phyloP scores from a whole-genome alignment of 176 grass and related monocot species.

The Sorghum bicolor region DNA sequence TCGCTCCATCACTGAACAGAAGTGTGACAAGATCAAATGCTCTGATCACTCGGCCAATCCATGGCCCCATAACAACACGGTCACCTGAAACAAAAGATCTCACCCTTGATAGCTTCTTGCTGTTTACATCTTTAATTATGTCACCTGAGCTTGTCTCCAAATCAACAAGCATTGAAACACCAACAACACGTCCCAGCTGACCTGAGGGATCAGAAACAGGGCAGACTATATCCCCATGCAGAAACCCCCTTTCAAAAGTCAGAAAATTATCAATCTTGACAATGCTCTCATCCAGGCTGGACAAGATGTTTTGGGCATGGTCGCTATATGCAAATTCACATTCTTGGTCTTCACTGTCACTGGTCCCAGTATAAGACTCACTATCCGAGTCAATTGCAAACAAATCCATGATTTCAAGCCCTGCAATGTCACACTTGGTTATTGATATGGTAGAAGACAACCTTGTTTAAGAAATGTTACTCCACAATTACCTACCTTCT shows the following conservation, averaged over 20 bases:
- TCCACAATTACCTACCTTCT: constrained; percentile 18
- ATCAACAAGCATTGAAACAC: constrained; percentile 72
- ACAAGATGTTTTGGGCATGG: constrained; percentile 69
- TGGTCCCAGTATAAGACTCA: constrained; percentile 61
- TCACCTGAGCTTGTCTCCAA: constrained; percentile 72
- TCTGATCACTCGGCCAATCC: constrained; percentile 80
- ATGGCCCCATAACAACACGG: constrained; percentile 75
- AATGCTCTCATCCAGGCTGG: constrained; percentile 83
- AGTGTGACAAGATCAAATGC: constrained; percentile 78
- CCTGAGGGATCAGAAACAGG: constrained; percentile 66
- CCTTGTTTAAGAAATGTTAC: constrained; percentile 9
- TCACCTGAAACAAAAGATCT: constrained; percentile 82
- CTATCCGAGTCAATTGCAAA: constrained; percentile 66
- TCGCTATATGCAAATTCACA: constrained; percentile 55
- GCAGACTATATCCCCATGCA: constrained; percentile 81
- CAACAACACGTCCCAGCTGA: constrained; percentile 68
- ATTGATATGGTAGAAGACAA: background rate
- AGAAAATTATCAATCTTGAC: constrained; percentile 87
- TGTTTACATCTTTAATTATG: constrained; percentile 74
- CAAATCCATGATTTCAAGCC: constrained; percentile 53
- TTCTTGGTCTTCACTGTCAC: constrained; percentile 86
- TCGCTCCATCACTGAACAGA: constrained; percentile 67
- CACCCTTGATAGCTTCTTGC: constrained; percentile 74
- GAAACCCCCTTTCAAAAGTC: constrained; percentile 77
- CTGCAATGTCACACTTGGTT: constrained; percentile 31